Base-by-base conservation (phyloP, 108 stramenopile genomes). In the Cyclotella atomus region DNA sequence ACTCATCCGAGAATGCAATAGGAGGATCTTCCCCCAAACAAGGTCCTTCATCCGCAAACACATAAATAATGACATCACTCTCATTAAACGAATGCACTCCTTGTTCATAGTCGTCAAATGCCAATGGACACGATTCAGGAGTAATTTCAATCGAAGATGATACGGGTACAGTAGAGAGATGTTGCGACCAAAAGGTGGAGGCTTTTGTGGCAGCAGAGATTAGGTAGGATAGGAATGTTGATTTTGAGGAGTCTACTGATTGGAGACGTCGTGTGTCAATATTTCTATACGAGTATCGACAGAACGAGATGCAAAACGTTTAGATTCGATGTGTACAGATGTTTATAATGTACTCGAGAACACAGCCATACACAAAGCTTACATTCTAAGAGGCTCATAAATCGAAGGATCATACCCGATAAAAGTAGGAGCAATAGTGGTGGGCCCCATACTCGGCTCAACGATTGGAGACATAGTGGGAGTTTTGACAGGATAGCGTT, bases 1-100 rank as follows among this genome's bases (percentile, higher is more conserved):
- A 75, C 15, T 50, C 75, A 61, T 59, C 29, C 21, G 75, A 61
- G 38, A 75, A 68, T 1, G 75, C 75, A 54, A 73, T 73, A 8
- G 71, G 71, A 36, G 71, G 71, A 23, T 52, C 23, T 7, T 63
- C 59, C 27, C 36, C 71, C 19, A 64, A 24, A 54, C 71, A 73
- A 32, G 71, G 71, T 44, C 71, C 71, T 12, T 73, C 71, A 33
- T 73, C 71, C 30, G 60, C 24, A 5, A 73, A 45, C 29, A 73
- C 41, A 63, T 73, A 73, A 25, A 73, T 16, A 15, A 73, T 53
- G 3, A 73, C 27, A 64, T 73, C 71, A 7, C 52, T 36, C 17
- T 73, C 35, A 33, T 35, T 41, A 20, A 38, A 64, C 3, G 23
- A 30, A 29, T 63, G 50, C 46, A 16, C 28, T 14, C 29, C 53